Base-by-base conservation (phyloP, 805 yeast species). In the Trichomonascus vanleenenianus region DNA sequence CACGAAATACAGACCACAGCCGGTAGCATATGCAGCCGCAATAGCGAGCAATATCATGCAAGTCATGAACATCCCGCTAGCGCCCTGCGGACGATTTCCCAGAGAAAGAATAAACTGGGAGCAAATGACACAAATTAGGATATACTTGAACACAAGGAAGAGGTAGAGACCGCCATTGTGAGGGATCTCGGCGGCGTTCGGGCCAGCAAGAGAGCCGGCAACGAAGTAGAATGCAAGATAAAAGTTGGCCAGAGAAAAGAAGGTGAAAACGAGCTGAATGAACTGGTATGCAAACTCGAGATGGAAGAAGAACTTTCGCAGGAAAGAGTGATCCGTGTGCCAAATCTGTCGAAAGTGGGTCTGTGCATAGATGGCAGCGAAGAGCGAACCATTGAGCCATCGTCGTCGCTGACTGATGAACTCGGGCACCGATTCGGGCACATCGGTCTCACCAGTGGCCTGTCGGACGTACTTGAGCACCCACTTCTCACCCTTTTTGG, bases 31-130 rank as follows among this genome's bases (percentile, higher is more conserved):
- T 1, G 79, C 64, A 0, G 96, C 88, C 61, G 96, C 85, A 25
- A 85, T 50, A 0, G 91, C 82, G 50, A 93, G 66, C 36, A 87
- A 64, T 2, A 81, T 68, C 66, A 93, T 85, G 30, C 89, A 74
- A 0, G 74, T 65, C 57, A 85, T 72, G 65, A 88, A 93, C 42
- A 91, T 65, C 43, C 76, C 80, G 47, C 81, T 81, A 0, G 96
- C 91, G 30, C 98, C 98, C 56, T 93, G 97, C 2, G 99, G 99
- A 58, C 97, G 76, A 60, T 93, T 93, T 52, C 99, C 99, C 76
- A 93, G 84, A 0, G 97, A 88, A 32, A 89, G 84, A 53, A 93
- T 82, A 58, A 93, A 85, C 65, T 88, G 81, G n/a, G 94, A 78
- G 10, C 93, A 81, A 55, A 93, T 72, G 15, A 85, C 83, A 61